phyloP scores from a whole-genome alignment of 1,284 basidiomycete genomes.

The Trichosporon asahii region DNA sequence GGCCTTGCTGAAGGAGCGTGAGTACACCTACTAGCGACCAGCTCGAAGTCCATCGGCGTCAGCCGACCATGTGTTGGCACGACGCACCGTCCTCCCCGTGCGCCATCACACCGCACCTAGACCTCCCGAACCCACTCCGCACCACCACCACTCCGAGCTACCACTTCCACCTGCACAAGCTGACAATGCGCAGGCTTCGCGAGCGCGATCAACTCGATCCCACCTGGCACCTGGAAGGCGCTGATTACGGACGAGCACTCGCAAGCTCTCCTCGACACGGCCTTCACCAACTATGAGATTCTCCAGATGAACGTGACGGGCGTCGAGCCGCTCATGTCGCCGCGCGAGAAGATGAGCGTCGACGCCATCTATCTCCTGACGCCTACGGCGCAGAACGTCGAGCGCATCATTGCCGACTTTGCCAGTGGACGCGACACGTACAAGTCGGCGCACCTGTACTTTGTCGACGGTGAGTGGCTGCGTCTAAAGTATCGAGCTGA shows the following conservation, averaged over 20 bases:
- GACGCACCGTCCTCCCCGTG: not conserved
- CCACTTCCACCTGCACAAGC: not conserved
- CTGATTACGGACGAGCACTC: constrained; percentile 92
- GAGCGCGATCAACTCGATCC: constrained; percentile 59
- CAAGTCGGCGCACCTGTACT: constrained; percentile 86
- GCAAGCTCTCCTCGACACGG: constrained; percentile 75
- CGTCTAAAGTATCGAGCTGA: not conserved
- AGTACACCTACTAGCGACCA: constrained; percentile 22
- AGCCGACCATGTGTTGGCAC: not conserved
- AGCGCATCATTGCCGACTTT: constrained; percentile 85
- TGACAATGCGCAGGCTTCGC: constrained; percentile 43
- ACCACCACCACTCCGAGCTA: not conserved
- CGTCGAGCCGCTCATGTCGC: constrained; percentile 53
- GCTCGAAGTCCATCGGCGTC: not conserved
- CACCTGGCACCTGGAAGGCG: constrained; percentile 87
- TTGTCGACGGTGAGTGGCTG: constrained; percentile 75
- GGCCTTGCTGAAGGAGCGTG: constrained; percentile 47
- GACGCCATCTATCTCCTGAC: constrained; percentile 89
- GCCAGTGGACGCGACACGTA: constrained; percentile 66
- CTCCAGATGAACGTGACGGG: constrained; percentile 86
- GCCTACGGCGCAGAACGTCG: constrained; percentile 89
- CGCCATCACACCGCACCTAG: not conserved
- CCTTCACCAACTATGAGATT: constrained; percentile 89
- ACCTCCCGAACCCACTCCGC: not conserved
- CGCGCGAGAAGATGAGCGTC: constrained; percentile 46